Percentiles rank a stretch among this genome's conserved stretches.
Conservation (phyloP, 441 rosid genomes). For the Arabidopsis lyrata region DNA sequence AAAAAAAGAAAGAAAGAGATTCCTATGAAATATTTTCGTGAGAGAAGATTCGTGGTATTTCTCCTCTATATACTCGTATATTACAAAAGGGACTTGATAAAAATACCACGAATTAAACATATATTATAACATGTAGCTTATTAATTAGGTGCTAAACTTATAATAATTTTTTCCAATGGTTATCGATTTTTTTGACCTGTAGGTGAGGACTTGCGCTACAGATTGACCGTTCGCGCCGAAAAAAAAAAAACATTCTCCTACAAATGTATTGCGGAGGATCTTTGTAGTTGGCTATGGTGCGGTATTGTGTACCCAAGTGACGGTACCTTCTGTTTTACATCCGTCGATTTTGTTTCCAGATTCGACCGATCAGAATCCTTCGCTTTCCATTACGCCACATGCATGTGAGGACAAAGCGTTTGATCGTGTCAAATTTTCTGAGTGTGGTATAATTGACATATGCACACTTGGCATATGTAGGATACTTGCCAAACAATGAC, state of each 20-base stretch:
- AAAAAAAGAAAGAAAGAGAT: no score
- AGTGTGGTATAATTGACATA: conserved; percentile 31
- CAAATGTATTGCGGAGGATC: conserved; percentile 10
- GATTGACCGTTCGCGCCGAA: conserved; percentile 1
- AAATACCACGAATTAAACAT: not conserved
- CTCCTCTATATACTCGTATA: not conserved
- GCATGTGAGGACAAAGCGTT: conserved; percentile 17
- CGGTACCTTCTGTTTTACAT: conserved; percentile 6
- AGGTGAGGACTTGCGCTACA: conserved; percentile 10
- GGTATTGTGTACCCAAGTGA: conserved; percentile 19
- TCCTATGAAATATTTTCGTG: conserved; percentile 27
- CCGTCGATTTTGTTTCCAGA: conserved; percentile 23
- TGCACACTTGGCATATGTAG: conserved; percentile 17
- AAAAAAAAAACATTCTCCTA: conserved; percentile 4
- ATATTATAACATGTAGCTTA: no score
- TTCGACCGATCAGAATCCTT: not conserved
- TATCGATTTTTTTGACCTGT: not conserved
- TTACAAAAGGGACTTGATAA: conserved; percentile 5
- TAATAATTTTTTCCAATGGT: not conserved
- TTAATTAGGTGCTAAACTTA: not conserved
- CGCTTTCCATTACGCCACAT: conserved; percentile 1
- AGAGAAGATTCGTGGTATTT: conserved; percentile 22
- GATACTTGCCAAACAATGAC: conserved; percentile 6
- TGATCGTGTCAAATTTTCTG: conserved; percentile 23
- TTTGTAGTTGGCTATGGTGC: conserved; percentile 23